Base-by-base conservation (phyloP, 2,329 filamentous ascomycete species). In the Scolecobasidium constrictum region DNA sequence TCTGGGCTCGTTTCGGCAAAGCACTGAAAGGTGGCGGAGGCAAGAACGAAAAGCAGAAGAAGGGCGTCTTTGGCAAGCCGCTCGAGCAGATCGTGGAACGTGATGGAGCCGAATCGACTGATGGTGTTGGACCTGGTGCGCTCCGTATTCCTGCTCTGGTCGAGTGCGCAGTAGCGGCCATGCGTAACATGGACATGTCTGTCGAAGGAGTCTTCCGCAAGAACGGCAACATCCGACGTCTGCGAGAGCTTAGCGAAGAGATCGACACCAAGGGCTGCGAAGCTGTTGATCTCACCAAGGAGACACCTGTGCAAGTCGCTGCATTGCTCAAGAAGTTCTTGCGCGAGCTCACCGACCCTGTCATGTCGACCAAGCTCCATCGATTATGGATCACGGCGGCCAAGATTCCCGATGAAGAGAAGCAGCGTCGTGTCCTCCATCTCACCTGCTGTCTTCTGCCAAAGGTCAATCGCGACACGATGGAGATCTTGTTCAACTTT, bases 151-250 rank as follows among this genome's bases (percentile, higher is more conserved):
- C 92, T 3, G 84, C 86, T n/a, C 72, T 98, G 41, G 75, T 98
- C n/a, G 90, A 96, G 55, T 90, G 95, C 58, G 81, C 90, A 38
- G 82, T 98, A 28, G 83, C 85, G 3, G 87, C 88, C 11, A 94
- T 98, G 86, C 81, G 88, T 53, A 92, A 90, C 63, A 96, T 98
- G 86, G 92, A 98, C 61, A 87, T 98, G 68, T 96, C 90, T 2
- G 86, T 98, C 1, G 92, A 98, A 62, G 92, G 92, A 54, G 88
- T 98, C 17, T 98, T 98, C 76, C 81, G 92, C 53, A 98, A 98
- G 73, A 98, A 96, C 55, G 92, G 92, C 53, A 98, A 96, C 62
- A 95, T 98, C 66, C 90, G 92, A 61, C 85, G 88, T 52, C 72
- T 95, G 35, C 86, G 84, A 52, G 88, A 94, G 48, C 71, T 93